A percentile compares a stretch with the other conserved stretches of the same genome.
Evolutionary conservation across 192 early-diverging fungal genomes (phyloP).

Genomic region (Dissophora globulifera): DNA sequence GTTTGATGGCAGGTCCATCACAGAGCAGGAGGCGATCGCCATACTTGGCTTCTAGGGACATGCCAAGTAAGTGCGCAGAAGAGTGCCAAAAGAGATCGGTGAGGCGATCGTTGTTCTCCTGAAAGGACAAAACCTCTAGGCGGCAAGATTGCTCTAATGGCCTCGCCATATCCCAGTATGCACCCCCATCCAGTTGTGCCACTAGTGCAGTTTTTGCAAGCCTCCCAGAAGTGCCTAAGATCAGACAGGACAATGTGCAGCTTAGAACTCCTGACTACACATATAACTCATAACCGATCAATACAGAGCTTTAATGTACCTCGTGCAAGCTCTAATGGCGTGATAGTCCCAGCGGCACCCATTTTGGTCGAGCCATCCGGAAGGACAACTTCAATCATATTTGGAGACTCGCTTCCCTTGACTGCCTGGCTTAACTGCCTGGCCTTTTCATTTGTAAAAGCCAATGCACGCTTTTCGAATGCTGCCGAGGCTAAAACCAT

Average conservation of each 20-base stretch:
- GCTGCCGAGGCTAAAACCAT: conserved; percentile 32
- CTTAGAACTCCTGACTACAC: too few species aligned
- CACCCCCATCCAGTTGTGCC: conserved; percentile 59
- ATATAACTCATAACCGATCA: too few species aligned
- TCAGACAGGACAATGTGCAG: neutral
- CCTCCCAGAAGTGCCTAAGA: conserved; percentile 55
- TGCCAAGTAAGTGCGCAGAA: conserved; percentile 77
- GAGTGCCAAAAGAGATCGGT: conserved; percentile 73
- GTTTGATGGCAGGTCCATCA: conserved; percentile 74
- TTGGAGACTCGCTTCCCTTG: neutral
- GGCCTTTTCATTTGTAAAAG: conserved; percentile 31
- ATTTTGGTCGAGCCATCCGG: conserved; percentile 35
- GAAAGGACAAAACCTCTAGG: conserved; percentile 58
- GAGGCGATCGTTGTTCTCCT: conserved; percentile 49
- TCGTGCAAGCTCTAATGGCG: conserved; percentile 64
- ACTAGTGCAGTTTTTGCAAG: conserved; percentile 59
- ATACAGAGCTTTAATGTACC: too few species aligned
- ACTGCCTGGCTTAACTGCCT: conserved; percentile 9
- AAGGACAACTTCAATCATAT: conserved; percentile 31
- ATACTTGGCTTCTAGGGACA: conserved; percentile 75
- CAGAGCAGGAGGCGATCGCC: conserved; percentile 74
- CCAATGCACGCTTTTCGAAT: conserved; percentile 35
- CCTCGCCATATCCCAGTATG: conserved; percentile 63
- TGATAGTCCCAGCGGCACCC: conserved; percentile 33
- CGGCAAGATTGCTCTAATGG: conserved; percentile 53